These are phyloP conservation scores for Nakaseomyces nivariensis DNA, from an alignment of 1,139 yeast genomes.

Conservation along the genomic window DNA sequence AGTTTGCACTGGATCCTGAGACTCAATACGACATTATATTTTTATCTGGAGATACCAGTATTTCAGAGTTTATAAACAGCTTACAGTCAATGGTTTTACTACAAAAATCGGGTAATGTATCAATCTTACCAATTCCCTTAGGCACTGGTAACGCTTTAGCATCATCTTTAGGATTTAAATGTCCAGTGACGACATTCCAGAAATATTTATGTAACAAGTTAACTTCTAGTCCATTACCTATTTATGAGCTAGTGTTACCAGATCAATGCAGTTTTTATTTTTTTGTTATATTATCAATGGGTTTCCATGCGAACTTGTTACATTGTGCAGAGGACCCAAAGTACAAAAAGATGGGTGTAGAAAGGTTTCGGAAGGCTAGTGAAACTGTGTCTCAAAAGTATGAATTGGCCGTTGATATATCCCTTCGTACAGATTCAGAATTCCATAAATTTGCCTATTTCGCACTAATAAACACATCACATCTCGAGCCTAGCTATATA, in stretches of 20 bases:
- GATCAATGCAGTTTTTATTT: constrained; percentile 37
- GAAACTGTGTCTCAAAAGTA: constrained; percentile 36
- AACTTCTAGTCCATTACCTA: constrained; percentile 40
- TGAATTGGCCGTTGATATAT: constrained; percentile 13
- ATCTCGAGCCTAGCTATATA: constrained; percentile 56
- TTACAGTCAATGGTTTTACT: constrained; percentile 21
- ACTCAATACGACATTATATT: constrained; percentile 41
- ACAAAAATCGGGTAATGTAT: constrained; percentile 18
- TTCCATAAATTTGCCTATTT: constrained; percentile 54
- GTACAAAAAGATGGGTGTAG: constrained; percentile 51
- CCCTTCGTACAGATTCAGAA: constrained; percentile 20
- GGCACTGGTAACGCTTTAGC: constrained; percentile 87
- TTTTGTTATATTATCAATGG: constrained; percentile 73
- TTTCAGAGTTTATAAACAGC: constrained; percentile 63
- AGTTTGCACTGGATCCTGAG: constrained; percentile 15
- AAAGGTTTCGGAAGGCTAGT: constrained; percentile 66
- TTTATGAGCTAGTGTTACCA: constrained; percentile 50
- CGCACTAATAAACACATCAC: constrained; percentile 49
- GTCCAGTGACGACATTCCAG: constrained; percentile 41
- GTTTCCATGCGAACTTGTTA: constrained; percentile 74
- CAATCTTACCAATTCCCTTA: constrained; percentile 51
- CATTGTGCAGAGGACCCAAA: constrained; percentile 65
- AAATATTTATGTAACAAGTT: constrained; percentile 31
- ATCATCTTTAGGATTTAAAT: constrained; percentile 44
- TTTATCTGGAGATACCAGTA: constrained; percentile 79